Conservation (phyloP, 805 yeast species). For the Candida ulmi region DNA sequence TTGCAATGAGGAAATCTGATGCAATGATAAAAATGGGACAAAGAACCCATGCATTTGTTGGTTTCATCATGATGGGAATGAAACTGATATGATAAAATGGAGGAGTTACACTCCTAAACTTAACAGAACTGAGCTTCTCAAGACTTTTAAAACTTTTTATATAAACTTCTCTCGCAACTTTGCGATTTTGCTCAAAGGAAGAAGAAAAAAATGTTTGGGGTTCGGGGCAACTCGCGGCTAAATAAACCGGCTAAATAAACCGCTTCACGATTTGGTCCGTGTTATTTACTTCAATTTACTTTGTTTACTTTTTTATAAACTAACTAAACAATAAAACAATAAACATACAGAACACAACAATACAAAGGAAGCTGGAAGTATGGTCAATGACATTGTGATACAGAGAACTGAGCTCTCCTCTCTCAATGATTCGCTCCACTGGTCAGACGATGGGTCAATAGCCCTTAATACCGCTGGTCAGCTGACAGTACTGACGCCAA, state of each 20-base stretch:
- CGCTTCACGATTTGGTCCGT: too few relatives aligned
- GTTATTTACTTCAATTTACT: too few relatives aligned
- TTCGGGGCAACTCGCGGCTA: neutral
- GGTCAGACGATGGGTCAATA: constrained; percentile 22
- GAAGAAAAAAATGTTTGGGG: neutral
- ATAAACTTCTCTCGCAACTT: too few relatives aligned
- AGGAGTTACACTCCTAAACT: too few relatives aligned
- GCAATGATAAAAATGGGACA: constrained; percentile 20
- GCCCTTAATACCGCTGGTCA: constrained; percentile 17
- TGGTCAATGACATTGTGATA: constrained; percentile 7
- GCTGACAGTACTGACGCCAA: constrained; percentile 18
- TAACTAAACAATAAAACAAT: neutral
- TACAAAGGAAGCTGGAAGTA: neutral
- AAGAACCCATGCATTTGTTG: constrained; percentile 11
- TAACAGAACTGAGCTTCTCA: too few relatives aligned
- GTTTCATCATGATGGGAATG: neutral
- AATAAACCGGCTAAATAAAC: neutral
- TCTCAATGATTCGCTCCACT: constrained; percentile 9
- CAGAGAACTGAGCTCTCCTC: constrained; percentile 15
- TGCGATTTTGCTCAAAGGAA: neutral
- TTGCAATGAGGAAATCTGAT: constrained; percentile 16
- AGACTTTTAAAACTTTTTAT: too few relatives aligned
- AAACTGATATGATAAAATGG: neutral
- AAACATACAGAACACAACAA: neutral
- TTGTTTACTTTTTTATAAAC: too few relatives aligned